Base-by-base conservation (phyloP, 1,284 basidiomycete species). In the Ceratobasidium sp. region DNA sequence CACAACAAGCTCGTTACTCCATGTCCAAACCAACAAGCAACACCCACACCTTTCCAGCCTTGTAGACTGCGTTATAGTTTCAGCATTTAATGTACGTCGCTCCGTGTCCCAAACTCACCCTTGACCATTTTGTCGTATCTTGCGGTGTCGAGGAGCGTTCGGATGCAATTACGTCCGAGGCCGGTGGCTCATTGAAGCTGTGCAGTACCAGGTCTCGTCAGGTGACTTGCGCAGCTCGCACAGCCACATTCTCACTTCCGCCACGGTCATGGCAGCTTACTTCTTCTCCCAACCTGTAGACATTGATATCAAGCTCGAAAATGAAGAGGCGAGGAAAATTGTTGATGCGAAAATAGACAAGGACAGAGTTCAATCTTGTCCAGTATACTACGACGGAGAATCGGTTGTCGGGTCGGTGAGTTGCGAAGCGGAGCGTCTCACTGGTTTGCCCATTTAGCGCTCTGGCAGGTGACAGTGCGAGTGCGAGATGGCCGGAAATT, bases 381-480 rank as follows among this genome's bases (percentile, higher is more conserved):
- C 96, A 0, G 91, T 99, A 9, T 99, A 95, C 82, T 96, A 95
- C 80, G 97, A 99, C 81, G 96, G 96, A 14, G 98, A 99, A 81
- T 90, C 90, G 59, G 87, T 99, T 24, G 82, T 86, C 49, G 97
- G 98, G 3, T 90, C 92, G 86, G 96, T 96, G 79, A 80, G 89
- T 84, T 53, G 75, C 53, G 54, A 43, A 37, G 68, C 54, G 51
- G 37, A 58, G 41, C 68, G 29, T 19, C 37, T 34, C 14, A 31
- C 31, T n/a, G 13, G 16, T 24, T 43, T 37, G 48, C 19, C 74
- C 14, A 29, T 65, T 54, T 41, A 48, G 22, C 53, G n/a, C 22
- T 16, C 24, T 29, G 54, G 16, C 79, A 98, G 94, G 92, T 95
- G 0, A 87, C 91, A 19, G 90, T 98, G 71, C 89, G 95, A 37